A percentile compares a stretch with the other conserved stretches of the same genome.
These are phyloP conservation scores for Epichloe festucae DNA, from an alignment of 2,329 filamentous ascomycete genomes.

Conservation along the genomic window DNA sequence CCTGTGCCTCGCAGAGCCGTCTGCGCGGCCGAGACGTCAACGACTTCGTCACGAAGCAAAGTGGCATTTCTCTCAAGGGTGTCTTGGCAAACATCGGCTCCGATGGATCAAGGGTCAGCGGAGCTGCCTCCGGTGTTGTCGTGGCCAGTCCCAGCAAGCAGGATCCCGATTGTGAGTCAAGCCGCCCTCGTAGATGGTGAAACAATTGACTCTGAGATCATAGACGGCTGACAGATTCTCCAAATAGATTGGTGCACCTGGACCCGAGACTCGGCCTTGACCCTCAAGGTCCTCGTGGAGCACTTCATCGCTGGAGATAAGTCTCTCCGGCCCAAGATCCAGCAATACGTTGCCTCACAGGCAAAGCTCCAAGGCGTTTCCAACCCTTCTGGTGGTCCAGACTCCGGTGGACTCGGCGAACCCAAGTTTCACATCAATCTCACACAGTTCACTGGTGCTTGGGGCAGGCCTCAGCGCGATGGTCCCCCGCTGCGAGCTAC, in stretches of 20 bases:
- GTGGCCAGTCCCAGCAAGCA: conserved; percentile 39
- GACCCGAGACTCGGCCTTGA: conserved; percentile 62
- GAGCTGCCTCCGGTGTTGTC: conserved; percentile 35
- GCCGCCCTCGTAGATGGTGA: no score
- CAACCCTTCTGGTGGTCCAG: conserved; percentile 50
- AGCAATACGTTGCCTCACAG: conserved; percentile 55
- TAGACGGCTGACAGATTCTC: background rate
- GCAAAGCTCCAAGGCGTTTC: conserved; percentile 49
- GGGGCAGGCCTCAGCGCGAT: conserved; percentile 67
- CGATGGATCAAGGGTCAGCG: conserved; percentile 32
- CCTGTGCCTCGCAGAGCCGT: background rate
- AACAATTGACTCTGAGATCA: background rate
- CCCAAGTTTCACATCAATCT: conserved; percentile 58
- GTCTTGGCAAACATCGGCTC: conserved; percentile 37
- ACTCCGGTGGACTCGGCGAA: conserved; percentile 48
- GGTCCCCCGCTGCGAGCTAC: conserved; percentile 69
- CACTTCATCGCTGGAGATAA: conserved; percentile 46
- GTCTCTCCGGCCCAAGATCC: conserved; percentile 43
- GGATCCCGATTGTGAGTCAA: conserved; percentile 38
- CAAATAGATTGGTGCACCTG: conserved; percentile 59
- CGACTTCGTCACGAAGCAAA: conserved; percentile 10
- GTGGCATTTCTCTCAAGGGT: conserved; percentile 9
- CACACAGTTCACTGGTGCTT: conserved; percentile 49
- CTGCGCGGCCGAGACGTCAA: conserved; percentile 14
- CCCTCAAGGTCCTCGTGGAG: conserved; percentile 55